Evolutionary conservation across 306 rosid species (phyloP).

Genomic region (Trifolium pratense): DNA sequence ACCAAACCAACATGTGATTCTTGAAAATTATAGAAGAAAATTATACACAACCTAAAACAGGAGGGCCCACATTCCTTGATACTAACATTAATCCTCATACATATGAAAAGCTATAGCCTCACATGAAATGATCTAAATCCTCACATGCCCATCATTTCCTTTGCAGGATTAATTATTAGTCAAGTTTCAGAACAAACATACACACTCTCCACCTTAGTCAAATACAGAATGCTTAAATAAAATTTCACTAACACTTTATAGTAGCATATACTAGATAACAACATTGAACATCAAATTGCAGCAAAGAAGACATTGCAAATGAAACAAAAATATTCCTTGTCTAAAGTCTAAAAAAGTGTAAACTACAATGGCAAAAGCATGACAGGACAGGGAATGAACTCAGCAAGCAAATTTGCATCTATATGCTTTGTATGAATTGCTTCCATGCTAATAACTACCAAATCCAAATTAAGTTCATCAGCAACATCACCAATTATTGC

Average conservation of each 20-base stretch:
- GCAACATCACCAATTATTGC: slow-evolving; percentile 93
- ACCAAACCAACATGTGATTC: too few relatives aligned
- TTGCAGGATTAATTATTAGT: slow-evolving; percentile 21
- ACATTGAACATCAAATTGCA: slow-evolving; percentile 28
- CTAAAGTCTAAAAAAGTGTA: slow-evolving; percentile 18
- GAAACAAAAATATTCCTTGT: slow-evolving; percentile 37
- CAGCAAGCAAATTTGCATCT: slow-evolving; percentile 93
- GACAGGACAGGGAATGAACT: slow-evolving; percentile 92
- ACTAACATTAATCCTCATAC: background rate
- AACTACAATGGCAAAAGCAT: slow-evolving; percentile 78
- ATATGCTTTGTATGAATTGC: slow-evolving; percentile 93
- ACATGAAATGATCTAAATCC: slow-evolving; percentile 22
- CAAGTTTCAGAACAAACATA: slow-evolving; percentile 32
- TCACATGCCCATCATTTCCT: slow-evolving; percentile 7
- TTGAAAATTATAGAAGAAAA: background rate
- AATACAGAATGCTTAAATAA: slow-evolving; percentile 33
- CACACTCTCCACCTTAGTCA: slow-evolving; percentile 30
- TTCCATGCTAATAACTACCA: slow-evolving; percentile 94
- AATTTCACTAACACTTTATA: slow-evolving; percentile 20
- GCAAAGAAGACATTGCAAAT: slow-evolving; percentile 6
- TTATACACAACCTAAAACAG: background rate
- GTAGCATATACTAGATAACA: slow-evolving; percentile 33
- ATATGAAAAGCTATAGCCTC: slow-evolving; percentile 1
- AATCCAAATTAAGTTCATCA: slow-evolving; percentile 87
- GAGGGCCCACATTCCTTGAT: background rate